These are phyloP conservation scores for Trifolium repens DNA, from an alignment of 306 rosid species.

Conservation along the genomic window DNA sequence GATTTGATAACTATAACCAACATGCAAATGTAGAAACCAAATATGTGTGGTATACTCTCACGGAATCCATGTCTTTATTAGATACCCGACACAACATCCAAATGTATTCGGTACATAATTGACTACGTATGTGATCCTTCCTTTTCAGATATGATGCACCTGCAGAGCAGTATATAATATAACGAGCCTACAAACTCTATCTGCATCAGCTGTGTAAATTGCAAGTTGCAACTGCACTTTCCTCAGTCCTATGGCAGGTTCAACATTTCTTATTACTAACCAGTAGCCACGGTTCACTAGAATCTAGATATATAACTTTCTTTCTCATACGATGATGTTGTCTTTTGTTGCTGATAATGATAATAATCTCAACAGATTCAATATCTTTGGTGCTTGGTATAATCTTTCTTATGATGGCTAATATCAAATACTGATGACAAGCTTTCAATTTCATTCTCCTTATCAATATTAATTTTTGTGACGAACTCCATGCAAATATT, in stretches of 20 bases:
- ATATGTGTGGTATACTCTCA: neutral
- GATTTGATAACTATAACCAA: neutral
- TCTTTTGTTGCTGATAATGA: constrained; percentile 33
- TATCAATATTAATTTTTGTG: neutral
- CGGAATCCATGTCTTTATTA: constrained; percentile 9
- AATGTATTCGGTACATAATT: neutral
- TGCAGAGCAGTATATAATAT: constrained; percentile 78
- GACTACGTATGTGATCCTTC: constrained; percentile 23
- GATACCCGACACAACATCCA: neutral
- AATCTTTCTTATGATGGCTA: constrained; percentile 59
- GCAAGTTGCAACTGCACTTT: constrained; percentile 76
- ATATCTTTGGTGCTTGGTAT: constrained; percentile 60
- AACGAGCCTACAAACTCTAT: constrained; percentile 92
- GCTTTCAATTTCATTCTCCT: constrained; percentile 23
- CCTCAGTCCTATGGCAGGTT: constrained; percentile 92
- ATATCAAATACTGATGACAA: constrained; percentile 35
- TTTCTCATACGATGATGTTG: constrained; percentile 15
- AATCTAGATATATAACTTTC: constrained; percentile 2
- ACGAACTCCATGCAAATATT: neutral
- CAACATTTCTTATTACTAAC: constrained; percentile 24
- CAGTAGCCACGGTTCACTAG: neutral
- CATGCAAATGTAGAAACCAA: neutral
- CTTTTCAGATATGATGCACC: constrained; percentile 77
- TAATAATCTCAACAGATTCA: constrained; percentile 64
- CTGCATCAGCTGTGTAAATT: constrained; percentile 75